Evolutionary conservation across 371 early-diverging fungal genomes (phyloP), one percentile per base, ranked within the genome.

Genomic region (Zychaea mexicana): DNA sequence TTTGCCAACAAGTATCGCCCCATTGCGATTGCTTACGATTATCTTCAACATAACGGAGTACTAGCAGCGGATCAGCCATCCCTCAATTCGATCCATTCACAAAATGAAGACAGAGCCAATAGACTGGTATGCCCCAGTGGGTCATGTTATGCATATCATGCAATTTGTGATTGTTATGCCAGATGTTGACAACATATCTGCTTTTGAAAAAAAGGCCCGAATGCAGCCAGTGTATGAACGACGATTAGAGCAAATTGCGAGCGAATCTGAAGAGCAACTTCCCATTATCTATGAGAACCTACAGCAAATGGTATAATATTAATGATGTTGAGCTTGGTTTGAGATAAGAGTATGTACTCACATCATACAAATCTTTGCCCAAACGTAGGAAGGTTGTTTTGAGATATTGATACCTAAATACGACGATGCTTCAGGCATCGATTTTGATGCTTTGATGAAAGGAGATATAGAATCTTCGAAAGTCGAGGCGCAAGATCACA

Each of bases 351-450:
- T 33, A 8, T 33, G 12, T 33, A 33, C 12, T 8, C 33, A 33
- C 10, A 36, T 21, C 26, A 17, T 5, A 2, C 12, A 42, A 26
- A 38, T 61, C 22, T 57, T 24, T 13, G 36, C 12, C 27, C 10
- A 6, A 53, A 8, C 19, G 21, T 60, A 80, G 79, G 66, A 82
- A 57, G 66, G 81, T 0, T 85, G 84, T 26, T 87, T 87, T 70
- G 84, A 85, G 4, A 85, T 87, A 19, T 61, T 87, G 21, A 78
- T 87, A 3, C 88, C 88, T 6, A 83, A 77, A 36, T 70, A 71
- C 52, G 60, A 67, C 3, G 67, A 67, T 8, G 19, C 31, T 2
- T 30, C 21, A 8, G 26, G 30, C 2, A 46, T 73, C 2, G 77
- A 73, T 36, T 75, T 78, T 54, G 72, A 78, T 31, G 76, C 77